phyloP scores from a whole-genome alignment of 1,284 basidiomycete species.

The Rhodotorula sp. region DNA sequence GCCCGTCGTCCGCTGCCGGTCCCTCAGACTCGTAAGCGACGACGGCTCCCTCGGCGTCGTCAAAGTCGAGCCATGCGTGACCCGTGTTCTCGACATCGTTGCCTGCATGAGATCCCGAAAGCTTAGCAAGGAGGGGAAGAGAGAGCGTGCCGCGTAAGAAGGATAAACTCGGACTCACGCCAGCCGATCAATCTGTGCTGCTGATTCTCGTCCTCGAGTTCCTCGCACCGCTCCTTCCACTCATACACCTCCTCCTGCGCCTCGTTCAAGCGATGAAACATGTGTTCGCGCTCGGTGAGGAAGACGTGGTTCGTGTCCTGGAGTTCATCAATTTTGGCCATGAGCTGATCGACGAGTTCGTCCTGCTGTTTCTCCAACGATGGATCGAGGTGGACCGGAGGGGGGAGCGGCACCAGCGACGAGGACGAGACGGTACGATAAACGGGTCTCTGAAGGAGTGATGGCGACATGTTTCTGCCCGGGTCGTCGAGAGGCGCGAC shows the following conservation, averaged over 20 bases:
- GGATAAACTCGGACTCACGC: conserved; percentile 13
- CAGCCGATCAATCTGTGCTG: conserved; percentile 49
- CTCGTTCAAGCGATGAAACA: conserved; percentile 61
- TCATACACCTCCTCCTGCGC: conserved; percentile 68
- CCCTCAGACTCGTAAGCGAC: conserved; percentile 7
- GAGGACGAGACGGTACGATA: conserved; percentile 15
- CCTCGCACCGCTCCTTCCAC: conserved; percentile 69
- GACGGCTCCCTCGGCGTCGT: conserved; percentile 3
- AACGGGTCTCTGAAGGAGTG: neutral
- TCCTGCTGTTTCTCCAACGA: conserved; percentile 51
- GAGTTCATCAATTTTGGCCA: conserved; percentile 73
- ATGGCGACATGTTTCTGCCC: conserved; percentile 5
- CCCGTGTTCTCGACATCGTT: neutral
- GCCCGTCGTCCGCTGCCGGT: neutral
- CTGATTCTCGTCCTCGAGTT: conserved; percentile 59
- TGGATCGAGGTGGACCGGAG: conserved; percentile 7
- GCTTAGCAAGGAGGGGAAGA: conserved; percentile 4
- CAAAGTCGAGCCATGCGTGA: neutral
- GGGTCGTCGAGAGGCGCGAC: conserved; percentile 1
- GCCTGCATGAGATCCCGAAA: neutral
- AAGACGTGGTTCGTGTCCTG: conserved; percentile 72
- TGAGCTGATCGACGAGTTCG: conserved; percentile 65
- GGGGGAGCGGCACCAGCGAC: conserved; percentile 17
- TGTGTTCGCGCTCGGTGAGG: conserved; percentile 63
- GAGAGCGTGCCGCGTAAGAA: conserved; percentile 14